A percentile compares a stretch with the other conserved stretches of the same genome.
phyloP scores from a whole-genome alignment of 495 filamentous ascomycete genomes.

The Friedmanniomyces simplex region DNA sequence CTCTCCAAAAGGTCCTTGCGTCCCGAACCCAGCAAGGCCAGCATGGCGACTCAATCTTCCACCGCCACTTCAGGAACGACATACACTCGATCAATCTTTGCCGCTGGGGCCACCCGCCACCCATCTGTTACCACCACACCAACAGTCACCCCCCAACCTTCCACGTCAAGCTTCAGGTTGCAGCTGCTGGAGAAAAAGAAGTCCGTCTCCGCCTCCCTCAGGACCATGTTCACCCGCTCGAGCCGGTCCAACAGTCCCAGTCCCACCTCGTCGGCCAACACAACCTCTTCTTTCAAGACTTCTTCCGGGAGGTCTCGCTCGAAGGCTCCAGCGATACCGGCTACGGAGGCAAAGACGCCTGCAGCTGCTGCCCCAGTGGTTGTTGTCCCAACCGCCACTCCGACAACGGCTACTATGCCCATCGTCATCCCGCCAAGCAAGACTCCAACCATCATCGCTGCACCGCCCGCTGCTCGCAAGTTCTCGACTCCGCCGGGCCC shows the following conservation, averaged over 20 bases:
- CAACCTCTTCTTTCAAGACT: background rate
- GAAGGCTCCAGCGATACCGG: background rate
- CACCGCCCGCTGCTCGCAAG: no score
- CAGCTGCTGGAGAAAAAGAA: background rate
- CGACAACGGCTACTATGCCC: no score
- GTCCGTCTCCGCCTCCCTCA: constrained; percentile 7
- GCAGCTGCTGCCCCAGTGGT: background rate
- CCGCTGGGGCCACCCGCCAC: background rate
- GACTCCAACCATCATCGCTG: no score
- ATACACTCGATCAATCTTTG: background rate
- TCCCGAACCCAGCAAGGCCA: background rate
- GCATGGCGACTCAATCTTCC: background rate
- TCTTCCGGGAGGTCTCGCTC: background rate
- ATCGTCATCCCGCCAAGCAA: no score
- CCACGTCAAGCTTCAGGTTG: background rate
- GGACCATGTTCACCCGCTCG: constrained; percentile 5
- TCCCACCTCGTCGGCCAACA: background rate
- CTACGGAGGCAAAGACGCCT: background rate
- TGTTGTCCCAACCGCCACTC: no score
- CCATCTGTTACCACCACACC: background rate
- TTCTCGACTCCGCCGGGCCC: no score
- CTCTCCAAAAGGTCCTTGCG: background rate
- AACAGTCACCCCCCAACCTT: background rate
- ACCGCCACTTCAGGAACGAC: background rate
- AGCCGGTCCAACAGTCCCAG: no score